Base-by-base conservation (phyloP, 176 grass and related monocot genomes). In the Metroxylon sagu region DNA sequence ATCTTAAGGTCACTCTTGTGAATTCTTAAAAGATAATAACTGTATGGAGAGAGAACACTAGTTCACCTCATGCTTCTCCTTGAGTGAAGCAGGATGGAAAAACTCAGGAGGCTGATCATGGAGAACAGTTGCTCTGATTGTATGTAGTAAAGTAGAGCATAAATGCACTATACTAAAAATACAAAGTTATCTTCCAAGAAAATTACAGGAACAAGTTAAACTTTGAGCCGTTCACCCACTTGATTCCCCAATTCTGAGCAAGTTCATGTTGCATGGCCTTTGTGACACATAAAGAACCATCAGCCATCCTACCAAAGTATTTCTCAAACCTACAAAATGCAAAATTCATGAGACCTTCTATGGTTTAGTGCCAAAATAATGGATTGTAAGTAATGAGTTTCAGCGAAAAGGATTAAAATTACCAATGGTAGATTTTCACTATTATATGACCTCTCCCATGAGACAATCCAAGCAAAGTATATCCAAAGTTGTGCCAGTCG, bases 401-500 rank as follows among this genome's bases (percentile, higher is more conserved):
- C 4, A 18, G 1, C 18, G 28, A 39, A 39, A 39, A 60, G 58
- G 17, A 28, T n/a, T 7, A 30, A 16, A 60, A 26, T 81, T 92
- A 98, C 94, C 88, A 93, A 26, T 79, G 81, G 72, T 98, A 98
- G 6, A 73, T 77, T 85, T 79, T 92, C 30, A 98, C 94, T 61
- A 98, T 81, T 18, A 98, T 81, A 77, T 89, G 76, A 59, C 82
- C 85, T 92, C 94, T 85, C 43, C 83, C 79, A 67, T 80, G 84
- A 64, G 94, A 98, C 19, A 98, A 66, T 17, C 76, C 94, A 28
- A 98, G 88, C 50, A 98, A 80, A 12, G 94, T 92, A 75, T 92
- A 98, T 66, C 94, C 88, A 31, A 98, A 98, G 61, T 98, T 98
- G 73, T 93, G 88, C 94, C 94, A 98, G 62, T 98, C 94, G 31